These are phyloP conservation scores for Chrysoporthe deuterocubensis DNA, from an alignment of 2,329 filamentous ascomycete species.

Conservation along the genomic window DNA sequence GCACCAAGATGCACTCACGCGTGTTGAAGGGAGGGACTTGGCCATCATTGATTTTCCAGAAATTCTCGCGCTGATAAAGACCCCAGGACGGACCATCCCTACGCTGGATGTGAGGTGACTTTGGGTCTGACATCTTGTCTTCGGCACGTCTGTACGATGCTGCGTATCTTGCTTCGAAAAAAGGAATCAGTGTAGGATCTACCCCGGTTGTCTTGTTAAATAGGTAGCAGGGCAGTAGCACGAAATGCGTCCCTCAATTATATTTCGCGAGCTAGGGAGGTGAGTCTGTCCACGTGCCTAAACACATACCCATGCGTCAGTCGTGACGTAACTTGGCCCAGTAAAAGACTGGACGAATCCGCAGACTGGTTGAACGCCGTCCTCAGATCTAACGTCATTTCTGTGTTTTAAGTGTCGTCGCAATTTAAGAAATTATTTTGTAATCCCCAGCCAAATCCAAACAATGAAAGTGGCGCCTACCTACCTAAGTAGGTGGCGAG, in stretches of 20 bases:
- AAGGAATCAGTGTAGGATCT: too few species aligned
- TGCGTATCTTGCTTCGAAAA: too few species aligned
- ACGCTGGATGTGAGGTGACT: conserved; percentile 33
- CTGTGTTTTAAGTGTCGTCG: too few species aligned
- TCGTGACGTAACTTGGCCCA: conserved; percentile 16
- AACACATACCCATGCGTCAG: neutral
- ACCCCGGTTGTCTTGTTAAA: too few species aligned
- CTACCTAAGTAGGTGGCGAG: too few species aligned
- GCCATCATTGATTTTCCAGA: conserved; percentile 35
- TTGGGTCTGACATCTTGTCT: conserved; percentile 29
- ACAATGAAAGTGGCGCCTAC: too few species aligned
- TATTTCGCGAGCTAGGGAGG: neutral
- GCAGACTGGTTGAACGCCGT: neutral
- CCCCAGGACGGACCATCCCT: conserved; percentile 35
- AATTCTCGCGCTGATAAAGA: conserved; percentile 35
- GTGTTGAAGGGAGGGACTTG: conserved; percentile 34
- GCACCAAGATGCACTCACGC: conserved; percentile 26
- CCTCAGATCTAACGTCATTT: neutral
- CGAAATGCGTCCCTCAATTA: too few species aligned
- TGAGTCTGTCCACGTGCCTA: neutral
- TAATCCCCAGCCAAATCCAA: too few species aligned
- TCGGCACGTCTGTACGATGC: neutral
- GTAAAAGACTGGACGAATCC: neutral
- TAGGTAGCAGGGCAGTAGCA: too few species aligned
- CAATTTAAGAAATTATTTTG: too few species aligned